Evolutionary conservation across 2,329 filamentous ascomycete species (phyloP), one percentile per base, ranked within the genome.

Genomic region (Pseudopyrenochaeta lycopersici): DNA sequence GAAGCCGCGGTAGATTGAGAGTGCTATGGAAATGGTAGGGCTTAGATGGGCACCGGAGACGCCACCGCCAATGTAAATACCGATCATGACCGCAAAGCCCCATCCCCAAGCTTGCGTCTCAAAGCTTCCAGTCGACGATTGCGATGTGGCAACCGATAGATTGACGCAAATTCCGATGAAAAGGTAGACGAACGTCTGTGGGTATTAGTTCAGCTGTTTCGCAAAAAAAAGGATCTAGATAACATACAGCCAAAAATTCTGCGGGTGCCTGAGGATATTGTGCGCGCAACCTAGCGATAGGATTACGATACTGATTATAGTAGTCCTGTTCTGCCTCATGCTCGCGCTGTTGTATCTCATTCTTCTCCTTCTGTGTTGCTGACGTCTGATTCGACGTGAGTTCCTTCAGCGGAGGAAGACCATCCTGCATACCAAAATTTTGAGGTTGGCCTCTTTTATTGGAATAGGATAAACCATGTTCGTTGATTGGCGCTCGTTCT

Each of bases 1-100:
- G 27, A 86, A 88, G 85, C 78, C 88, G 85, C 66, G 85, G 81
- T 50, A 91, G 17, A 78, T 60, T 27, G 73, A 77, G 14, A 79
- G 68, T 17, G 71, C 66, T 15, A 81, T 70, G 0, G 78, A 78
- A 6, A 82, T 72, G 0, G 75, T 77, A 0, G 81, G 81, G 43
- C 81, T 82, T n/a, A 83, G 68, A 48, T 82, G 80, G 0, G 76
- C 78, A 51, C 81, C 80, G 3, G 77, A 80, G 4, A 81, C 73
- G 14, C 80, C 80, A 60, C 79, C 80, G 1, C 76, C 73, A 3
- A 79, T 50, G 45, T 80, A 81, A 52, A 81, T 79, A 4, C 73
- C 80, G 0, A 81, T 73, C 80, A 85, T 86, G 18, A 79, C 78
- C 1, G 80, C 82, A 12, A 85, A 73, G 1, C 83, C 84, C 84